Percentiles rank a stretch among this genome's conserved stretches.
phyloP scores from a whole-genome alignment of 2,329 filamentous ascomycete genomes.

The Epichloe glyceriae region DNA sequence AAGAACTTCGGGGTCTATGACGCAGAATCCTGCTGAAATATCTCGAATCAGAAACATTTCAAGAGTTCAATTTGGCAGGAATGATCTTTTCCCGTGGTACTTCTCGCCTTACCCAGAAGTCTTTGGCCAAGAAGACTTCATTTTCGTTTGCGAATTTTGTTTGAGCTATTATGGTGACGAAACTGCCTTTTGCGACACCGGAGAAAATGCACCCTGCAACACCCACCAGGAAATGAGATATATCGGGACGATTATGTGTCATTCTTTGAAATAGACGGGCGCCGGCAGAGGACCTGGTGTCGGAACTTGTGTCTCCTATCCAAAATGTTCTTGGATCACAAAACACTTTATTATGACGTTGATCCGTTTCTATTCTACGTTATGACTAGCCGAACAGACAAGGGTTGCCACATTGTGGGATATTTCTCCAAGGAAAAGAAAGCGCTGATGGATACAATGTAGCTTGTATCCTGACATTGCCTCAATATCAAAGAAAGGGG shows the following conservation, averaged over 20 bases:
- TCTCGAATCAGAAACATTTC: slow-evolving; percentile 91
- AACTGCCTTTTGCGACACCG: slow-evolving; percentile 78
- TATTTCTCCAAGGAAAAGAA: slow-evolving; percentile 98
- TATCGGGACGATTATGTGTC: slow-evolving; percentile 90
- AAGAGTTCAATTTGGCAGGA: slow-evolving; percentile 84
- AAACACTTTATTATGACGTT: slow-evolving; percentile 98
- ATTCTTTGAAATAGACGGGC: slow-evolving; percentile 94
- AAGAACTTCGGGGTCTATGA: slow-evolving; percentile 92
- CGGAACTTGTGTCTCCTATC: slow-evolving; percentile 88
- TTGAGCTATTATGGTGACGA: slow-evolving; percentile 77
- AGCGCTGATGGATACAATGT: slow-evolving; percentile 95
- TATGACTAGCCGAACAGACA: slow-evolving; percentile 80
- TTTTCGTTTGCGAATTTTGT: slow-evolving; percentile 97
- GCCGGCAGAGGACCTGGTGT: slow-evolving; percentile 89
- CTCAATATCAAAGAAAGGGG: slow-evolving; percentile 90
- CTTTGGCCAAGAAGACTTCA: slow-evolving; percentile 77
- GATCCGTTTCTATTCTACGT: slow-evolving; percentile 98
- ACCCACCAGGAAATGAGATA: slow-evolving; percentile 95
- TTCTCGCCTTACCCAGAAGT: slow-evolving; percentile 92
- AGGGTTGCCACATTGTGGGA: slow-evolving; percentile 92
- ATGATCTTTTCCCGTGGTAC: slow-evolving; percentile 94
- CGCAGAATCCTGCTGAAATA: slow-evolving; percentile 94
- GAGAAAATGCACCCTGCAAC: slow-evolving; percentile 76
- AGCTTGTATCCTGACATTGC: slow-evolving; percentile 91
- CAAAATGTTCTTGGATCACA: slow-evolving; percentile 95